Conservation (phyloP, 148 eudicot species). For the Amaranthus hypochondriacus region DNA sequence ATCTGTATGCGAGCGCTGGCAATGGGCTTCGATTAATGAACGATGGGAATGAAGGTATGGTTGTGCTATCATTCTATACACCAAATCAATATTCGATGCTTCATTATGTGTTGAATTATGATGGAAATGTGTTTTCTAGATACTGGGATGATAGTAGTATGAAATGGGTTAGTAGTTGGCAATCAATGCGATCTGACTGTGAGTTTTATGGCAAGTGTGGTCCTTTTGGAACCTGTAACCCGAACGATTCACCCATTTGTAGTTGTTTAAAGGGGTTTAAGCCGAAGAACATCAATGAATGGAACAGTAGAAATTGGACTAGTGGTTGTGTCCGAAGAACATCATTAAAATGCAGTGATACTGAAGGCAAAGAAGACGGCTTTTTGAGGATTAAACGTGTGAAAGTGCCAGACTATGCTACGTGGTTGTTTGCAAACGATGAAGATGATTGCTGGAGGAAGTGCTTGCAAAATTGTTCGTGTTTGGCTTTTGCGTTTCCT, state of each 20-base stretch:
- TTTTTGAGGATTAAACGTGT: constrained; percentile 29
- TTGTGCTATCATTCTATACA: not conserved
- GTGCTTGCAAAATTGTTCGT: constrained; percentile 45
- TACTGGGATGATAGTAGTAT: constrained; percentile 20
- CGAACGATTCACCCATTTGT: constrained; percentile 18
- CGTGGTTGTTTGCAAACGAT: constrained; percentile 22
- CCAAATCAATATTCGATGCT: constrained; percentile 16
- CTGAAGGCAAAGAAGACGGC: constrained; percentile 36
- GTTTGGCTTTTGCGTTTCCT: constrained; percentile 43
- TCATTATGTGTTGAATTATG: constrained; percentile 14
- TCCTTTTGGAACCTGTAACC: constrained; percentile 29
- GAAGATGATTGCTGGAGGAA: constrained; percentile 31
- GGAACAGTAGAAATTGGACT: constrained; percentile 28
- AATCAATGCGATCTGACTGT: constrained; percentile 17
- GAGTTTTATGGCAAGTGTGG: constrained; percentile 35
- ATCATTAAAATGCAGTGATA: constrained; percentile 27
- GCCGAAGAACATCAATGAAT: constrained; percentile 26
- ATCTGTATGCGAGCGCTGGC: not conserved
- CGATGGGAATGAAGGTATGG: not conserved
- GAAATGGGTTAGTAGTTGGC: constrained; percentile 21
- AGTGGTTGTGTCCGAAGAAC: constrained; percentile 30
- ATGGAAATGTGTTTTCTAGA: constrained; percentile 23
- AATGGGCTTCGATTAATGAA: not conserved
- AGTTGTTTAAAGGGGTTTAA: constrained; percentile 34
- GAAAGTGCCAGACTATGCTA: constrained; percentile 42